phyloP scores from a whole-genome alignment of 441 rosid genomes.

The Lepidium campestre region DNA sequence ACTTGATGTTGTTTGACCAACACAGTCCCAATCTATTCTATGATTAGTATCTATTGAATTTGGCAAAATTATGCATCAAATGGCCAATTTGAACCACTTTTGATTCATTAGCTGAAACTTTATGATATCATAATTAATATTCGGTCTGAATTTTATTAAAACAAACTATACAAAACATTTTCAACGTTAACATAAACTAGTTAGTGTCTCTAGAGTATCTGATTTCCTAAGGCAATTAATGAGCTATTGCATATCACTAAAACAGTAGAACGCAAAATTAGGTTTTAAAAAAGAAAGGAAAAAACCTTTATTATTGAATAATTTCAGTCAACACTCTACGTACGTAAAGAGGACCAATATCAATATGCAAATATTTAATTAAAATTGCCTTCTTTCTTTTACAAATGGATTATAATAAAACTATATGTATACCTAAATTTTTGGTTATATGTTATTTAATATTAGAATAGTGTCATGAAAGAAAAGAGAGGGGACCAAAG shows the following conservation, averaged over 20 bases:
- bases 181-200: not conserved
- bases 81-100: too few relatives aligned
- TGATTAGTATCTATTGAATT: not conserved
- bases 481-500: not conserved
- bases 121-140: not conserved
- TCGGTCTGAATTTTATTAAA: not conserved
- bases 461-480: not conserved
- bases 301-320: not conserved
- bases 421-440: constrained; percentile 20
- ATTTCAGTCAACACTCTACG: not conserved
- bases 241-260: not conserved
- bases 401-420: constrained; percentile 14
- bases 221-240: constrained; percentile 6
- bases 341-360: constrained; percentile 8
- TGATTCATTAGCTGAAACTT: not conserved
- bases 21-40: constrained; percentile 11
- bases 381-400: not conserved
- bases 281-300: not conserved
- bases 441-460: constrained; percentile 4
- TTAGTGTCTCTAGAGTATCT: not conserved
- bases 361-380: not conserved
- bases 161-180: not conserved
- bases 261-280: not conserved
- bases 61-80: not conserved
- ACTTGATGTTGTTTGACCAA: constrained; percentile 25